phyloP scores from a whole-genome alignment of 73 alveolate genomes.

The Breviolum minutum region DNA sequence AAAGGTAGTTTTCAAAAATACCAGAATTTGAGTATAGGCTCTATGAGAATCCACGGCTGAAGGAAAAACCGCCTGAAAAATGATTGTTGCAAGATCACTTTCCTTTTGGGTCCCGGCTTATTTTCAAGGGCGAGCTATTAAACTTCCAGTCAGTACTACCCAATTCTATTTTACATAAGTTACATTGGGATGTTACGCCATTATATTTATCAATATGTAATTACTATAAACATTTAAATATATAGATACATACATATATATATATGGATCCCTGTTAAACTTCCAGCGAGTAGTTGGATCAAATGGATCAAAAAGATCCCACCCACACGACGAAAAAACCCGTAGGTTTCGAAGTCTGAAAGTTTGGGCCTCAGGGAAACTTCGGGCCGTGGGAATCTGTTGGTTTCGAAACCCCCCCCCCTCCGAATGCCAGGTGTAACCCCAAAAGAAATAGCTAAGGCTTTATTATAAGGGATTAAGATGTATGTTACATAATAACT shows the following conservation, averaged over 20 bases:
- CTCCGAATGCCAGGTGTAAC: neutral
- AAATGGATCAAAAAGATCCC: neutral
- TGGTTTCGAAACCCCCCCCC: too few species aligned
- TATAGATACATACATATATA: neutral
- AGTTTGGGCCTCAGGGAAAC: neutral
- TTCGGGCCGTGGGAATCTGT: neutral
- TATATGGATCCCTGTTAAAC: neutral
- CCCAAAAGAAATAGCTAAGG: neutral
- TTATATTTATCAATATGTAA: too few species aligned
- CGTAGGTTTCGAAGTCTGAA: conserved; percentile 7
- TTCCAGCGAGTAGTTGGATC: neutral
- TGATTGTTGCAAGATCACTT: too few species aligned
- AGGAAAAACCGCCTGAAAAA: too few species aligned
- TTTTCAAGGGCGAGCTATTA: too few species aligned
- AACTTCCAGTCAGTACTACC: too few species aligned
- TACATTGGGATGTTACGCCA: neutral
- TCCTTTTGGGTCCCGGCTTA: too few species aligned
- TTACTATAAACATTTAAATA: too few species aligned
- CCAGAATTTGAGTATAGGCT: too few species aligned
- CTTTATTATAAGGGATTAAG: neutral
- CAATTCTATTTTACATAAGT: too few species aligned
- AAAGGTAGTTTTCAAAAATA: too few species aligned
- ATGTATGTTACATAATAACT: neutral
- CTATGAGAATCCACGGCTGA: too few species aligned
- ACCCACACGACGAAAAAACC: neutral